phyloP scores from a whole-genome alignment of 345 rosid species.

The Cardamine occulta region DNA sequence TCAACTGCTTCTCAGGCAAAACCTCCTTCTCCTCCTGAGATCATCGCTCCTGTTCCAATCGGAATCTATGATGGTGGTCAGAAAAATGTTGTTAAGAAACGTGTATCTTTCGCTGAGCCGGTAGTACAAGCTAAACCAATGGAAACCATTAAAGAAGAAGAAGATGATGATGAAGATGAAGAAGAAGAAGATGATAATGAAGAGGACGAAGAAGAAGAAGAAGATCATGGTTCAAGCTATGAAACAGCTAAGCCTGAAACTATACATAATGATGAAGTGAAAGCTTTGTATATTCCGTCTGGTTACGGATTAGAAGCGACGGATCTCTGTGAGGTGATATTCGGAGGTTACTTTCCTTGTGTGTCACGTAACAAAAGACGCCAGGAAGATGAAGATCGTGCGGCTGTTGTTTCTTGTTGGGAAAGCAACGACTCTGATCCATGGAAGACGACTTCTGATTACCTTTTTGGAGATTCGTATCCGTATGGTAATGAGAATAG shows the following conservation, averaged over 20 bases:
- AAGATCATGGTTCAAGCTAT: constrained; percentile 17
- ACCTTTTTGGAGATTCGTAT: constrained; percentile 67
- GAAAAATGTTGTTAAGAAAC: constrained; percentile 32
- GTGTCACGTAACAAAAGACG: constrained; percentile 45
- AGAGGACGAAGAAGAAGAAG: constrained; percentile 24
- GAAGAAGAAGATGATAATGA: no score
- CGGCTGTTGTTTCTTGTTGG: constrained; percentile 30
- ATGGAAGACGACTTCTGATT: constrained; percentile 69
- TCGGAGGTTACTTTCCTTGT: constrained; percentile 88
- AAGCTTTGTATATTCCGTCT: constrained; percentile 55
- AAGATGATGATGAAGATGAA: background rate
- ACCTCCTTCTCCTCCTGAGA: constrained; percentile 41
- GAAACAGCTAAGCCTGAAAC: constrained; percentile 1
- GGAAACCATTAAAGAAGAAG: constrained; percentile 29
- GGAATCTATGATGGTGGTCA: constrained; percentile 42
- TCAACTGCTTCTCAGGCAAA: constrained; percentile 34
- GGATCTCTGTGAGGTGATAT: constrained; percentile 75
- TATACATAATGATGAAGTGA: constrained; percentile 36
- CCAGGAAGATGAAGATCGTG: constrained; percentile 31
- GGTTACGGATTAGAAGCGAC: constrained; percentile 82
- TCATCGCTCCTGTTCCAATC: constrained; percentile 45
- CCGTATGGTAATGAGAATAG: constrained; percentile 51
- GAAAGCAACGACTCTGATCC: constrained; percentile 40
- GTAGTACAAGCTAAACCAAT: constrained; percentile 35
- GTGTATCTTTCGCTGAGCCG: constrained; percentile 39